phyloP scores from a whole-genome alignment of 1,284 basidiomycete genomes.

The Naganishia sp. region DNA sequence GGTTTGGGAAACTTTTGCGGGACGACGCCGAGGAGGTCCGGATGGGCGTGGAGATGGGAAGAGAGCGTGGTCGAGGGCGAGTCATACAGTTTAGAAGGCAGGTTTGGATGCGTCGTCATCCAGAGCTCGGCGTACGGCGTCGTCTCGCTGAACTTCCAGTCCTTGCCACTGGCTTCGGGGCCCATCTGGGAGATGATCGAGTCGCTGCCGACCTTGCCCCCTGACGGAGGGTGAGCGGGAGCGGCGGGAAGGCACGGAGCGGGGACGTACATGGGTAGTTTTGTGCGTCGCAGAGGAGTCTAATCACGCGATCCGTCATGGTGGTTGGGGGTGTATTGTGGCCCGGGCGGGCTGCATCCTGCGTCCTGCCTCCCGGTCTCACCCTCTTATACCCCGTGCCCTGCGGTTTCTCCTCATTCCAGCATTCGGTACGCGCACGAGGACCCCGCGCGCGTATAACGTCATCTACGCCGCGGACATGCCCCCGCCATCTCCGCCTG shows the following conservation, averaged over 20 bases:
- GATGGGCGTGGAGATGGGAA: constrained; percentile 34
- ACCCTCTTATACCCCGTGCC: too few species aligned
- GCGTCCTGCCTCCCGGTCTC: too few species aligned
- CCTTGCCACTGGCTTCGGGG: constrained; percentile 36
- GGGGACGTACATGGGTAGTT: constrained; percentile 17
- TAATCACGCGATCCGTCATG: constrained; percentile 12
- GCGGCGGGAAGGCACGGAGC: too few species aligned
- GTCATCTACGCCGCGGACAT: not conserved
- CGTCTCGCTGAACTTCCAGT: constrained; percentile 37
- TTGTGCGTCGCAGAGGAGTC: constrained; percentile 14
- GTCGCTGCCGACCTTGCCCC: constrained; percentile 42
- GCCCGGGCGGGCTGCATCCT: not conserved
- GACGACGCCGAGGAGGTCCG: constrained; percentile 37
- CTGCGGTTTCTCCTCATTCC: too few species aligned
- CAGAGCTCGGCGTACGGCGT: constrained; percentile 45
- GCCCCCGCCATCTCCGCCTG: not conserved
- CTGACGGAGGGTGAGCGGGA: constrained; percentile 18
- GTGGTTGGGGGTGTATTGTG: not conserved
- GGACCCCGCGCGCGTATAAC: too few species aligned
- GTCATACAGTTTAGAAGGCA: constrained; percentile 39
- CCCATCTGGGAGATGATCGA: constrained; percentile 41
- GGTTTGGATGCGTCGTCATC: constrained; percentile 47
- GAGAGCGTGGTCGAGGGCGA: constrained; percentile 18
- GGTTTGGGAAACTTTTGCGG: constrained; percentile 37
- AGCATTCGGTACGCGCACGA: too few species aligned